Evolutionary conservation across 768 basidiomycete genomes (phyloP).

Genomic region (Mycena capillaripes): DNA sequence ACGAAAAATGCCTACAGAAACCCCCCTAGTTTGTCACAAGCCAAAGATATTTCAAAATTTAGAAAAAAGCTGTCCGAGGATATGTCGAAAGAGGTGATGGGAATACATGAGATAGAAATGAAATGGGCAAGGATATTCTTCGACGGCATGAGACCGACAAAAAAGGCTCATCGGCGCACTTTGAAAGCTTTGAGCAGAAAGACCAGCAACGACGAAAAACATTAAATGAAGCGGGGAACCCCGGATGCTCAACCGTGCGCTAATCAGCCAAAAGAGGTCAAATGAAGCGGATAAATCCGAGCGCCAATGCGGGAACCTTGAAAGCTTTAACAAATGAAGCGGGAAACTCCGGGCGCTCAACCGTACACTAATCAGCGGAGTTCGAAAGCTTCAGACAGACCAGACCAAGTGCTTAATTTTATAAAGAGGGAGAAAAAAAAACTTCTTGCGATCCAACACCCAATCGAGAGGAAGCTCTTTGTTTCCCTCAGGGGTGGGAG

Average conservation of each 20-base stretch:
- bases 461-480: no score
- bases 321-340: not conserved
- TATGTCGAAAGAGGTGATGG: not conserved
- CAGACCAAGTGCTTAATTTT: not conserved
- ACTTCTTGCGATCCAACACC: no score
- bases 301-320: not conserved
- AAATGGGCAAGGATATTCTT: not conserved
- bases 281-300: no score
- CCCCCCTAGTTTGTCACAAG: not conserved
- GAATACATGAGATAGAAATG: not conserved
- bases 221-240: not conserved
- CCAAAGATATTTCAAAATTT: not conserved
- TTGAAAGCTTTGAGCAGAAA: no score
- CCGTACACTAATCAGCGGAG: not conserved
- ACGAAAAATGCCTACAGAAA: not conserved
- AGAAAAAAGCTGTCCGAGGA: not conserved
- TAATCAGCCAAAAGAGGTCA: no score
- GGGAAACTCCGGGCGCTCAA: not conserved
- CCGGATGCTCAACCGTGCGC: not conserved
- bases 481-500: no score
- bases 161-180: no score
- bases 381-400: not conserved
- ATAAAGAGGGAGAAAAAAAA: no score
- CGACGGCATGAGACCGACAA: not conserved
- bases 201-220: no score